These are phyloP conservation scores for Galeopsis tetrahit DNA, from an alignment of 257 asterid genomes.

Conservation along the genomic window DNA sequence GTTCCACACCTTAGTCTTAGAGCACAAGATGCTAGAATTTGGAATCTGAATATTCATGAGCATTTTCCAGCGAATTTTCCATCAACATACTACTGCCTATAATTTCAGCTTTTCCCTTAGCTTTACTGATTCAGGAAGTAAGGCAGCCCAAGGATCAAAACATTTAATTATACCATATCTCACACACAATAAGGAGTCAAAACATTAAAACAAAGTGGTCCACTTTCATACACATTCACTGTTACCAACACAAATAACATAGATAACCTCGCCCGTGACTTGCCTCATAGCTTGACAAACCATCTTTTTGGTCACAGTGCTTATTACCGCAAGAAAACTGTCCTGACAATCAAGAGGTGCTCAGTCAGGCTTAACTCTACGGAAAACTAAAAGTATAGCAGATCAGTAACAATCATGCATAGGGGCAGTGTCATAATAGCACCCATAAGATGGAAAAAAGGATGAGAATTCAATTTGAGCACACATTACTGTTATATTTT, in stretches of 20 bases:
- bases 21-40: conserved; percentile 11
- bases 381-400: conserved; percentile 14
- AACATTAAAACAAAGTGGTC: background rate
- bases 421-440: conserved; percentile 8
- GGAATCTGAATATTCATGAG: conserved; percentile 10
- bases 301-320: conserved; percentile 71
- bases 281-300: conserved; percentile 94
- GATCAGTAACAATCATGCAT: conserved; percentile 12
- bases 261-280: conserved; percentile 44
- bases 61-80: conserved; percentile 22
- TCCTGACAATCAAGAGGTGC: conserved; percentile 63
- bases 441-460: conserved; percentile 3
- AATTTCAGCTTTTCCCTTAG: conserved; percentile 3
- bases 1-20: conserved; percentile 4
- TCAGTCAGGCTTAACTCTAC: conserved; percentile 37
- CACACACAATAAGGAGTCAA: background rate
- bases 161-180: background rate
- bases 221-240: conserved; percentile 19
- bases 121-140: conserved; percentile 10
- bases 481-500: background rate
- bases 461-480: conserved; percentile 2
- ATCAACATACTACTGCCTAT: background rate
- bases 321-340: conserved; percentile 96
- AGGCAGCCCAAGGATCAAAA: background rate
- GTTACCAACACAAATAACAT: conserved; percentile 18